Evolutionary conservation across 768 basidiomycete species (phyloP).

Genomic region (Podaxis sp.): DNA sequence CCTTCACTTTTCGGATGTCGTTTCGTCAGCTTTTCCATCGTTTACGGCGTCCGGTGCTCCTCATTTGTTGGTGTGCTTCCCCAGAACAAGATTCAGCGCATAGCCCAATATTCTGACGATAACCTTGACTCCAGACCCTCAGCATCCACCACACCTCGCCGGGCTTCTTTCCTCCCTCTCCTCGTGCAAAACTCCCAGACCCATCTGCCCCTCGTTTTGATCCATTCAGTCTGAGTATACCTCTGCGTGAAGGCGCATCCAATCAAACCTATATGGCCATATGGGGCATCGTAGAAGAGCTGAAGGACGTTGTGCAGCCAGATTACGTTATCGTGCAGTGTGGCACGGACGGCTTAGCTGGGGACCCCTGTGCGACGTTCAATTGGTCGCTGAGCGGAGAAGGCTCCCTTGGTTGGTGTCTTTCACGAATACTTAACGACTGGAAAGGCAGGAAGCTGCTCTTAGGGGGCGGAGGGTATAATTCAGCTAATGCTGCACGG

Average conservation of each 20-base stretch:
- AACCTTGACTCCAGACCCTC: conserved; percentile 50
- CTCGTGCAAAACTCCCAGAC: conserved; percentile 46
- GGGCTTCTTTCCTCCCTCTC: conserved; percentile 79
- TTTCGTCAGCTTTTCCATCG: conserved; percentile 67
- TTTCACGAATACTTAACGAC: conserved; percentile 46
- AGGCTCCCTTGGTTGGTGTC: conserved; percentile 73
- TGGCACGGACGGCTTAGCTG: conserved; percentile 84
- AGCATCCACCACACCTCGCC: conserved; percentile 83
- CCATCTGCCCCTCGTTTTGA: conserved; percentile 39
- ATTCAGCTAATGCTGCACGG: conserved; percentile 78
- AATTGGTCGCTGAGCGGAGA: conserved; percentile 64
- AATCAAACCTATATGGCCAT: conserved; percentile 58
- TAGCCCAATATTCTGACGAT: not conserved
- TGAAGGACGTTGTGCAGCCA: conserved; percentile 64
- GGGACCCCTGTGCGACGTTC: conserved; percentile 76
- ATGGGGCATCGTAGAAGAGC: conserved; percentile 62
- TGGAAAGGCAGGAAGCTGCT: conserved; percentile 67
- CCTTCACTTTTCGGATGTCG: conserved; percentile 88
- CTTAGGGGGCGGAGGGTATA: conserved; percentile 88
- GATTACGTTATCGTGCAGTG: conserved; percentile 85
- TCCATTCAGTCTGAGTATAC: conserved; percentile 77
- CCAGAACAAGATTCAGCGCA: not conserved
- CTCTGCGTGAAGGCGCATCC: conserved; percentile 73
- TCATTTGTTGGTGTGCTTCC: not conserved
- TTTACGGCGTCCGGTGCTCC: conserved; percentile 49